Base-by-base conservation (phyloP, 2,329 filamentous ascomycete species). In the Aureobasidium namibiae region DNA sequence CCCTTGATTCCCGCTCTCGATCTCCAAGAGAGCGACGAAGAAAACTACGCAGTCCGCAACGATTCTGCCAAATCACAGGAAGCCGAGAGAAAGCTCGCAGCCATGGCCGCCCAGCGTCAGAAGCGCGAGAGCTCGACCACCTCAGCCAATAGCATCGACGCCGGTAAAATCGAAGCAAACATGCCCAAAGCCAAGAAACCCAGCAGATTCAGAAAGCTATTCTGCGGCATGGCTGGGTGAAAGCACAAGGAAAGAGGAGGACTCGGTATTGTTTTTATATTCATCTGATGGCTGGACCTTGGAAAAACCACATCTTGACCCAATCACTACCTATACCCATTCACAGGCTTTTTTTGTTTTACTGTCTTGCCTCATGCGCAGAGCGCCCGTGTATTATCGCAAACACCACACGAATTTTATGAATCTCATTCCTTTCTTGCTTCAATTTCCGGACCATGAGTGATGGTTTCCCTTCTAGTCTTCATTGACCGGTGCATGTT, bases 141-240 rank as follows among this genome's bases (percentile, higher is more conserved):
- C 10, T 57, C 54, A 5, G 23, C 54, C 31, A 57, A 57, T 38
- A 57, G 54, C 26, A 46, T 57, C 7, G 41, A 48, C 2, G 41
- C 54, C 41, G 38, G 38, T 34, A 57, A 57, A n/a, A 16, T 29
- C 26, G 42, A 36, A 29, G 33, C 41, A 31, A 39, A 21, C 16
- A 21, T 16, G 21, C 18, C 21, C 14, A 48, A 48, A 24, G 13
- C 31, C 16, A 57, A 42, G 31, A 57, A 48, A 33, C 29, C 14
- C 21, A 36, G 41, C 31, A 48, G 14, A 21, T 48, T 57, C 42
- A 38, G 26, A 48, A 57, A 16, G 9, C 42, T 57, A 1, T 57
- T 57, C n/a, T 57, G 54, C 13, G 54, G 54, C 7, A 57, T 57
- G 54, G 52, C 39, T n/a, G 52, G 52, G 4, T 56, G 38, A 54